Percentiles rank a stretch among this genome's conserved stretches.
Evolutionary conservation across 1,139 yeast species (phyloP).

Genomic region (Yarrowia galli): DNA sequence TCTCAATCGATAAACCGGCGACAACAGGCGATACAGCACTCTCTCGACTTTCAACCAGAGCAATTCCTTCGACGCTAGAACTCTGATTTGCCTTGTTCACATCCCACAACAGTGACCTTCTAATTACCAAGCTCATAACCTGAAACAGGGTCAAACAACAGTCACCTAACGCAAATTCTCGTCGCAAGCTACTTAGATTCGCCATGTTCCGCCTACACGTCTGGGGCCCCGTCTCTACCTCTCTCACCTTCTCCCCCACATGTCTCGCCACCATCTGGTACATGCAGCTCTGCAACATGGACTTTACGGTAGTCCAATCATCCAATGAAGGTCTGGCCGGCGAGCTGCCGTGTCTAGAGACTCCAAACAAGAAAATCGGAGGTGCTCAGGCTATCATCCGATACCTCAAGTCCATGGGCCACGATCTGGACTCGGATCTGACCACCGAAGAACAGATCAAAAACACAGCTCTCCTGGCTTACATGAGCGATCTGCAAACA

Average conservation of each 20-base stretch:
- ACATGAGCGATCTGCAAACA: constrained; percentile 55
- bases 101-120: too few species aligned
- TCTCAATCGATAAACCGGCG: too few species aligned
- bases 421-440: constrained; percentile 44
- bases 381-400: constrained; percentile 57
- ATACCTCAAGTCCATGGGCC: constrained; percentile 47
- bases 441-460: constrained; percentile 42
- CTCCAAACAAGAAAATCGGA: constrained; percentile 55
- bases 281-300: constrained; percentile 45
- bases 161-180: too few species aligned
- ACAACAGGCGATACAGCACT: too few species aligned
- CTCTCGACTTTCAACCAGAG: too few species aligned
- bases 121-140: too few species aligned
- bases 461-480: constrained; percentile 52
- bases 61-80: too few species aligned
- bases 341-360: constrained; percentile 63
- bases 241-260: constrained; percentile 55
- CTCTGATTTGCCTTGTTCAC: too few species aligned
- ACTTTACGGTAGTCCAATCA: constrained; percentile 58
- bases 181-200: too few species aligned
- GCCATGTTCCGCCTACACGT: constrained; percentile 55
- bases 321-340: constrained; percentile 60
- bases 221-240: constrained; percentile 59
- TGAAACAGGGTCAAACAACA: too few species aligned
- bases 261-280: constrained; percentile 56